Conservation (phyloP, 495 filamentous ascomycete species). For the Entonaema liquescens region DNA sequence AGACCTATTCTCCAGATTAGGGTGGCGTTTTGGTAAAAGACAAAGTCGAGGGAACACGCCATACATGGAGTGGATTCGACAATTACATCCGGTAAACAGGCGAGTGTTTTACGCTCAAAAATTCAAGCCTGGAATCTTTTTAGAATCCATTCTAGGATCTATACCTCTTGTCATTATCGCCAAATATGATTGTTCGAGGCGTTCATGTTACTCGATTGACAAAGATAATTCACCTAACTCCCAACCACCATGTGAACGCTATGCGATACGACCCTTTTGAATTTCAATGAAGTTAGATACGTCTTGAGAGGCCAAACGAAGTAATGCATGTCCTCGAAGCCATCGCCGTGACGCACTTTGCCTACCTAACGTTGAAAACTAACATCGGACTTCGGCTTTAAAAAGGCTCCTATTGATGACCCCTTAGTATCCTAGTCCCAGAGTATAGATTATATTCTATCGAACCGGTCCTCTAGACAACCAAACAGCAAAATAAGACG, state of each 20-base stretch:
- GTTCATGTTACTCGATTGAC: background rate
- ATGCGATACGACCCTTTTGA: background rate
- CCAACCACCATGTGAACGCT: background rate
- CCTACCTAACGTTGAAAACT: too few species aligned
- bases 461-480: constrained; percentile 10
- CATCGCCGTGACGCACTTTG: too few species aligned
- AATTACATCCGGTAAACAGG: constrained; percentile 1
- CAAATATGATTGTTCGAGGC: background rate
- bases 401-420: constrained; percentile 19
- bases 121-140: background rate
- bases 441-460: constrained; percentile 13
- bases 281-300: background rate
- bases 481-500: constrained; percentile 4
- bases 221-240: background rate
- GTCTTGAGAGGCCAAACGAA: background rate
- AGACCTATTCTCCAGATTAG: background rate
- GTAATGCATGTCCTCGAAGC: background rate
- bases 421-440: constrained; percentile 18
- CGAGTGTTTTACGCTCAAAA: background rate
- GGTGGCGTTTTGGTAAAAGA: constrained; percentile 26
- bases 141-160: background rate
- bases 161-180: background rate
- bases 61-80: background rate
- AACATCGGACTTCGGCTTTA: background rate
- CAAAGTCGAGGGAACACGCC: constrained; percentile 2